Percentiles rank a stretch among this genome's conserved stretches.
Conservation (phyloP, 192 early-diverging fungal species). For the Powellomyces hirtus region DNA sequence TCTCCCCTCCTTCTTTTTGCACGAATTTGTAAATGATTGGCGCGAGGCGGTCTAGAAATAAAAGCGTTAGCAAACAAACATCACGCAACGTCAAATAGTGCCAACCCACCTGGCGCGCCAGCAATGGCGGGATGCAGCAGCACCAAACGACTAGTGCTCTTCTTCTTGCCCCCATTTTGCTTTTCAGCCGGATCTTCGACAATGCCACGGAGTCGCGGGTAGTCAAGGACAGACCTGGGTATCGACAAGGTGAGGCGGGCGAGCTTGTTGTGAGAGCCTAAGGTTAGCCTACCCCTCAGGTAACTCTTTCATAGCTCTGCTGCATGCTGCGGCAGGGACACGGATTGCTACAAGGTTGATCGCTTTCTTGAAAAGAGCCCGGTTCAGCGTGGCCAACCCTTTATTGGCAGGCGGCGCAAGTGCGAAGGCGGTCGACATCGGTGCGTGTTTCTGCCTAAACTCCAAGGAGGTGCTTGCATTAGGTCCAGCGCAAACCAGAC, state of each 20-base stretch:
- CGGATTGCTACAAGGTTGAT: constrained; percentile 65
- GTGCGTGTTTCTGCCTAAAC: no score
- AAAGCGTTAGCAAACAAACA: no score
- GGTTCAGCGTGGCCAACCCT: constrained; percentile 65
- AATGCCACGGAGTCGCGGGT: constrained; percentile 14
- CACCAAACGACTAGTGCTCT: constrained; percentile 38
- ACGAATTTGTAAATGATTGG: constrained; percentile 53
- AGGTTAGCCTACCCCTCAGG: constrained; percentile 18
- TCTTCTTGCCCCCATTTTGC: neutral
- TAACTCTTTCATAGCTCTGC: constrained; percentile 50
- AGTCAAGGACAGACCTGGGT: constrained; percentile 2
- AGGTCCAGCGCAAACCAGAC: no score
- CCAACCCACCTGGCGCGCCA: neutral
- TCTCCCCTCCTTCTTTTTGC: constrained; percentile 43
- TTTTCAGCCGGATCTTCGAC: constrained; percentile 21
- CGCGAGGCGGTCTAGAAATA: no score
- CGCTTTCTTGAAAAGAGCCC: constrained; percentile 59
- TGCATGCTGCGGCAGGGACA: constrained; percentile 54
- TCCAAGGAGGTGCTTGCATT: no score
- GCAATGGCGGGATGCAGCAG: constrained; percentile 45
- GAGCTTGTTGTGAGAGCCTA: neutral
- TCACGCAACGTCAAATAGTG: no score
- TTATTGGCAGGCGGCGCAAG: constrained; percentile 62
- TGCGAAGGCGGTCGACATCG: no score
- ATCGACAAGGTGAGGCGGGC: neutral